These are phyloP conservation scores for Boletus bicolor DNA, from an alignment of 768 basidiomycete genomes.

Conservation along the genomic window DNA sequence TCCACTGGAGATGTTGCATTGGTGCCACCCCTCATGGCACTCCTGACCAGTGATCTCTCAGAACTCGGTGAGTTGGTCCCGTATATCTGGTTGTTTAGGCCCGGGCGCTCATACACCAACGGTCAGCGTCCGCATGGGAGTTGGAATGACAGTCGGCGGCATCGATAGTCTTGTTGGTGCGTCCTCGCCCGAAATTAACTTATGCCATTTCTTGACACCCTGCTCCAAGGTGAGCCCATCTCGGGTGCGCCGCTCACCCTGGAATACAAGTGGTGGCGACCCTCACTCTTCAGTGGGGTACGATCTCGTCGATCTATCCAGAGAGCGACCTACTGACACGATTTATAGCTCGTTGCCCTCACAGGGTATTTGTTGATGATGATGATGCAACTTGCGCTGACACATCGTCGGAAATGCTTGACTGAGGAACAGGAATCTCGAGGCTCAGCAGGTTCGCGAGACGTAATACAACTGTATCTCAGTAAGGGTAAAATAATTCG, in stretches of 20 bases:
- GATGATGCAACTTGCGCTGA: conserved; percentile 8
- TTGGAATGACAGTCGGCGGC: conserved; percentile 9
- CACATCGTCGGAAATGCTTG: neutral
- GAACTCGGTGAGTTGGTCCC: conserved; percentile 41
- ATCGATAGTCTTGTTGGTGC: conserved; percentile 20
- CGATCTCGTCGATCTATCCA: neutral
- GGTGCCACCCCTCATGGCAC: conserved; percentile 41
- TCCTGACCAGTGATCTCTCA: conserved; percentile 41
- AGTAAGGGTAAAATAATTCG: no score
- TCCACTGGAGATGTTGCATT: conserved; percentile 33
- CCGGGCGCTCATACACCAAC: neutral
- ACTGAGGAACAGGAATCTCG: neutral
- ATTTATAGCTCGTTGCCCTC: conserved; percentile 8
- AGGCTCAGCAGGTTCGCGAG: no score
- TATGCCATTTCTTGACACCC: neutral
- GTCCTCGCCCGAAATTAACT: conserved; percentile 3
- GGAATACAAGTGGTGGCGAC: conserved; percentile 54
- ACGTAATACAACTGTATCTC: no score
- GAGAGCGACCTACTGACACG: neutral
- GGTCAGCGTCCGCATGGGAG: conserved; percentile 29
- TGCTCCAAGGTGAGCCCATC: conserved; percentile 46
- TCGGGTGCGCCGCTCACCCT: conserved; percentile 53
- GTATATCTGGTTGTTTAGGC: neutral
- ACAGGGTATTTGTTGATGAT: neutral
- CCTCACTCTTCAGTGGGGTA: conserved; percentile 49